Evolutionary conservation across 2,329 filamentous ascomycete genomes (phyloP).

Genomic region (Verticillium nonalfalfae): DNA sequence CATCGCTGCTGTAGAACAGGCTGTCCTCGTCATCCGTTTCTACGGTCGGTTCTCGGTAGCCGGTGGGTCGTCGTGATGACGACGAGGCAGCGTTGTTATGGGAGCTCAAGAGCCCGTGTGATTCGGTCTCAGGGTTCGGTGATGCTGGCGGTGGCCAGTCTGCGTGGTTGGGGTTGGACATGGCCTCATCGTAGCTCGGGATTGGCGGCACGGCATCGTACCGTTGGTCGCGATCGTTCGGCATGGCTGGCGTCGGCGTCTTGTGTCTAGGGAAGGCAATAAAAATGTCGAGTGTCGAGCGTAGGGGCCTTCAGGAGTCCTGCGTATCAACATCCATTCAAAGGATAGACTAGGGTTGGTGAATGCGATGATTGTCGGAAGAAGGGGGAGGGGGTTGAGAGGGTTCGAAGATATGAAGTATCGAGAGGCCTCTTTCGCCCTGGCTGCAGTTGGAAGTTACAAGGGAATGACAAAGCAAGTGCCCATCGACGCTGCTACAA

Average conservation of each 20-base stretch:
- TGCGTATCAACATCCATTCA: neutral
- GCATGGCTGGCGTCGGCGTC: conserved; percentile 3
- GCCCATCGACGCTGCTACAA: neutral
- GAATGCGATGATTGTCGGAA: conserved; percentile 6
- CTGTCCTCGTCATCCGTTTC: conserved; percentile 66
- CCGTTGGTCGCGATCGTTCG: conserved; percentile 10
- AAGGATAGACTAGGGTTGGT: neutral
- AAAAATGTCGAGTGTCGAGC: neutral
- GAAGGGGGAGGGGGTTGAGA: conserved; percentile 18
- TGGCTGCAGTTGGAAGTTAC: neutral
- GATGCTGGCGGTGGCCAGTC: conserved; percentile 21
- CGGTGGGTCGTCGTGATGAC: conserved; percentile 36
- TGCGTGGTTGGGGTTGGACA: conserved; percentile 24
- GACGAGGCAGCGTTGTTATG: conserved; percentile 33
- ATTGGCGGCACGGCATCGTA: conserved; percentile 34
- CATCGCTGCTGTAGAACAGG: conserved; percentile 42
- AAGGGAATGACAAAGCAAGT: neutral
- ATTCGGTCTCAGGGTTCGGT: conserved; percentile 51
- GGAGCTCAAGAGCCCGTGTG: conserved; percentile 65
- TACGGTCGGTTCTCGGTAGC: conserved; percentile 76
- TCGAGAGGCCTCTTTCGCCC: neutral
- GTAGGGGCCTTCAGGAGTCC: neutral
- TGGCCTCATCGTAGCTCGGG: conserved; percentile 32
- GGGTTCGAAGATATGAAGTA: conserved; percentile 2
- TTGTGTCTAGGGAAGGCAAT: neutral